These are phyloP conservation scores for Chenopodium berlandieri DNA, from an alignment of 148 eudicot genomes.

Conservation along the genomic window DNA sequence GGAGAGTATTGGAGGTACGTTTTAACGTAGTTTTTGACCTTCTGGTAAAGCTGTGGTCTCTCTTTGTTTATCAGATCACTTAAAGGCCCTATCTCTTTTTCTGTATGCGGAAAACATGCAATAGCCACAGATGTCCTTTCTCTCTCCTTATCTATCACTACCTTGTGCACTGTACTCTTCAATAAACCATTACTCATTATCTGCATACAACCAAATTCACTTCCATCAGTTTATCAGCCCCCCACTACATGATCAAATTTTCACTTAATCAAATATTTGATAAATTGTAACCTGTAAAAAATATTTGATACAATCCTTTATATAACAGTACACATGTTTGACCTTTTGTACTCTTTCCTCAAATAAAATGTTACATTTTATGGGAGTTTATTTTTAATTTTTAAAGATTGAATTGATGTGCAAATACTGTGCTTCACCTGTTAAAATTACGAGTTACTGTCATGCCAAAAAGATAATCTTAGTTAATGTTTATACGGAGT, in stretches of 20 bases:
- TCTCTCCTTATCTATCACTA: conserved; percentile 27
- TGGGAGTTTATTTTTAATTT: background rate
- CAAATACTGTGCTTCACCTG: too few relatives aligned
- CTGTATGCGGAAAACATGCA: conserved; percentile 21
- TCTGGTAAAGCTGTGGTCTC: conserved; percentile 34
- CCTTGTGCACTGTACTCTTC: conserved; percentile 45
- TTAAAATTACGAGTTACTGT: background rate
- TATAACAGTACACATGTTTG: too few relatives aligned
- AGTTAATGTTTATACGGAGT: too few relatives aligned
- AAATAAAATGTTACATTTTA: too few relatives aligned
- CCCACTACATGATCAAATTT: too few relatives aligned
- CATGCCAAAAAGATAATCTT: background rate
- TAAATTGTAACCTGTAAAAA: too few relatives aligned
- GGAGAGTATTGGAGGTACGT: conserved; percentile 18
- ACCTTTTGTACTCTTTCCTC: too few relatives aligned
- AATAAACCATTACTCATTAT: conserved; percentile 41
- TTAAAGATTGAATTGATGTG: background rate
- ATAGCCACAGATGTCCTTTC: conserved; percentile 36
- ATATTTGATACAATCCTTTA: too few relatives aligned
- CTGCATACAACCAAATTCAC: conserved; percentile 12
- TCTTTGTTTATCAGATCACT: conserved; percentile 22
- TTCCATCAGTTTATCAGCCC: background rate
- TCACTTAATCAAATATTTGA: too few relatives aligned
- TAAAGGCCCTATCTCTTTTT: conserved; percentile 32
- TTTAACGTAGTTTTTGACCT: conserved; percentile 22